phyloP scores from a whole-genome alignment of 1,139 yeast genomes.

The Saccharomyces hybrid region DNA sequence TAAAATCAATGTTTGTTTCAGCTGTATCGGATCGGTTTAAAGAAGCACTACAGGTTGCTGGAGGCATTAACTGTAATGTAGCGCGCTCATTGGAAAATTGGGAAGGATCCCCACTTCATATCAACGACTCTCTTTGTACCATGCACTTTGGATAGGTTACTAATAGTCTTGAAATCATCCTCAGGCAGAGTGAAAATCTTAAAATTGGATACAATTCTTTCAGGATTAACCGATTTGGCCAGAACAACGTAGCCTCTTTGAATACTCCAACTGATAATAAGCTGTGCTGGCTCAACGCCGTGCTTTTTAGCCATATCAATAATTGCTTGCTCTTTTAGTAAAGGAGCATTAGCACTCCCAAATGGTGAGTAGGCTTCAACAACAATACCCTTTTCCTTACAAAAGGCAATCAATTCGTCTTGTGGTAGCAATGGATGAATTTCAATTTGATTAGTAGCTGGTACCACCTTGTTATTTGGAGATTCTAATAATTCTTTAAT shows the following conservation, averaged over 20 bases:
- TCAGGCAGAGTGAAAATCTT: slow-evolving; percentile 42
- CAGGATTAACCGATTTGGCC: slow-evolving; percentile 62
- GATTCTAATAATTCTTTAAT: slow-evolving; percentile 46
- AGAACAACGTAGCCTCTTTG: slow-evolving; percentile 62
- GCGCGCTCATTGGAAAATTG: slow-evolving; percentile 19
- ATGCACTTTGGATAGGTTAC: slow-evolving; percentile 38
- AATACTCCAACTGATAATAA: slow-evolving; percentile 66
- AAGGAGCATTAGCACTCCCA: slow-evolving; percentile 62
- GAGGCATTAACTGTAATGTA: background rate
- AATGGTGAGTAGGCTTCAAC: slow-evolving; percentile 77
- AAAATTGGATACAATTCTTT: slow-evolving; percentile 54
- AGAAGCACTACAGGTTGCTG: background rate
- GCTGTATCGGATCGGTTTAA: too few relatives aligned
- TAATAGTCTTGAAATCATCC: slow-evolving; percentile 46
- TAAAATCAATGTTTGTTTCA: background rate
- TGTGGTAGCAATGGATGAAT: slow-evolving; percentile 73
- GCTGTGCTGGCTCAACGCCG: slow-evolving; percentile 49
- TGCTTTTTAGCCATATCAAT: slow-evolving; percentile 48
- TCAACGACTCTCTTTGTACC: slow-evolving; percentile 44
- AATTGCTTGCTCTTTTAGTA: slow-evolving; percentile 46
- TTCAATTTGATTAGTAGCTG: slow-evolving; percentile 71
- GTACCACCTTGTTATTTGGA: slow-evolving; percentile 46
- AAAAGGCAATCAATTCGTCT: slow-evolving; percentile 49
- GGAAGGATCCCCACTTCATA: slow-evolving; percentile 35
- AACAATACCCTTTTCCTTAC: slow-evolving; percentile 47